Percentiles rank a stretch among this genome's conserved stretches.
Evolutionary conservation across 2,329 filamentous ascomycete species (phyloP).

Genomic region (Ceratocystis destructans): DNA sequence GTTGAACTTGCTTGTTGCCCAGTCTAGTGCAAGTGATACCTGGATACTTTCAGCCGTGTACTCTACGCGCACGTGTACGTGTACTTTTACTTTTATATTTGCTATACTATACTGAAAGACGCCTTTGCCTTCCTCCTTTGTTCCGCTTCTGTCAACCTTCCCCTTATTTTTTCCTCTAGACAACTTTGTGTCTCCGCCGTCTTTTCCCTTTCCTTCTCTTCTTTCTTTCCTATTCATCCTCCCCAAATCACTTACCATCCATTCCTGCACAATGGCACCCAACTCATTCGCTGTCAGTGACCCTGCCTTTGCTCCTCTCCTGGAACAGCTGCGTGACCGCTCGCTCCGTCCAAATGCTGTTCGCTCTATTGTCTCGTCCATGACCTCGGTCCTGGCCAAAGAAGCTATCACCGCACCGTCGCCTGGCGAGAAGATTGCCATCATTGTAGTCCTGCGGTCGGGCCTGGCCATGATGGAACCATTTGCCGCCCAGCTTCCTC

Average conservation of each 20-base stretch:
- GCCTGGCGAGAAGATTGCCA: slow-evolving; percentile 24
- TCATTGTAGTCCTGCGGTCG: slow-evolving; percentile 28
- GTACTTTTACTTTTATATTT: neutral
- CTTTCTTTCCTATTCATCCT: neutral
- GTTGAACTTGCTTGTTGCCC: neutral
- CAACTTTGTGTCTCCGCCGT: neutral
- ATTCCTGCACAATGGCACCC: slow-evolving; percentile 9
- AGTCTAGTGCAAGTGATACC: neutral
- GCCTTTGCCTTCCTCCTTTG: neutral
- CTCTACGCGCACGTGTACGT: neutral
- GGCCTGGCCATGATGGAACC: slow-evolving; percentile 29
- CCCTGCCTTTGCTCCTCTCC: slow-evolving; percentile 15
- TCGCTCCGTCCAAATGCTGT: slow-evolving; percentile 20
- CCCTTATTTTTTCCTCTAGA: neutral
- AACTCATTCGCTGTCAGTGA: slow-evolving; percentile 14
- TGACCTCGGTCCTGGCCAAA: slow-evolving; percentile 23
- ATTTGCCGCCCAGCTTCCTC: slow-evolving; percentile 61
- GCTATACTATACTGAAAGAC: neutral
- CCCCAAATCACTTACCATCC: neutral
- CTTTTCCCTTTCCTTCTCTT: neutral
- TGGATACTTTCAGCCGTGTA: neutral
- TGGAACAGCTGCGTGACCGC: slow-evolving; percentile 19
- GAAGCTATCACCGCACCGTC: slow-evolving; percentile 19
- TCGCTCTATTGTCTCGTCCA: slow-evolving; percentile 21
- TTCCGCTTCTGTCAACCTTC: neutral